Percentiles rank a stretch among this genome's conserved stretches.
phyloP scores from a whole-genome alignment of 208 protist genomes.

The Trypanosoma brucei region DNA sequence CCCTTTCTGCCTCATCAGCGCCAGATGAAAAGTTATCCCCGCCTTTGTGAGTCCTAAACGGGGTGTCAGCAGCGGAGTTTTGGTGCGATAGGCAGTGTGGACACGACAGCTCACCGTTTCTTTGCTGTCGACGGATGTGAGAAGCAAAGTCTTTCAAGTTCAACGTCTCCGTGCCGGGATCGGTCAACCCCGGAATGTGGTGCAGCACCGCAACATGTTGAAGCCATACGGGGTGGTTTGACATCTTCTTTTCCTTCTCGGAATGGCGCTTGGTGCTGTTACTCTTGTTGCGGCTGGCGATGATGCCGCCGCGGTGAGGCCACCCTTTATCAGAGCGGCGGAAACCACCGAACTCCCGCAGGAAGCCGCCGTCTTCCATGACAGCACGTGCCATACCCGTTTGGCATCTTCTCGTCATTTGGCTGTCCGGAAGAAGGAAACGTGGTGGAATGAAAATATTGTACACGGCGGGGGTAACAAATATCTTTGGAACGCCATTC shows the following conservation, averaged over 20 bases:
- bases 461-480: constrained; percentile 14
- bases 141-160: constrained; percentile 9
- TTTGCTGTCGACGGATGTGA: neutral
- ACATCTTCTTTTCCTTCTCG: neutral
- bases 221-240: neutral
- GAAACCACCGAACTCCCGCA: neutral
- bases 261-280: neutral
- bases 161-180: neutral
- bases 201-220: constrained; percentile 16
- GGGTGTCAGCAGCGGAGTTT: no score
- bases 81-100: no score
- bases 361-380: neutral
- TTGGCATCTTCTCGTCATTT: neutral
- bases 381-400: neutral
- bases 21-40: no score
- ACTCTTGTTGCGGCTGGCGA: no score
- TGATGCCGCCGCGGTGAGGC: no score
- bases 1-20: no score
- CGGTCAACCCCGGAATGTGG: constrained; percentile 23
- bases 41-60: no score
- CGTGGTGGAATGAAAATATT: constrained; percentile 13
- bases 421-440: constrained; percentile 2
- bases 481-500: neutral
- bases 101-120: neutral
- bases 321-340: no score